Conservation (phyloP, 192 early-diverging fungal species). For the Neocallimastix lanati region DNA sequence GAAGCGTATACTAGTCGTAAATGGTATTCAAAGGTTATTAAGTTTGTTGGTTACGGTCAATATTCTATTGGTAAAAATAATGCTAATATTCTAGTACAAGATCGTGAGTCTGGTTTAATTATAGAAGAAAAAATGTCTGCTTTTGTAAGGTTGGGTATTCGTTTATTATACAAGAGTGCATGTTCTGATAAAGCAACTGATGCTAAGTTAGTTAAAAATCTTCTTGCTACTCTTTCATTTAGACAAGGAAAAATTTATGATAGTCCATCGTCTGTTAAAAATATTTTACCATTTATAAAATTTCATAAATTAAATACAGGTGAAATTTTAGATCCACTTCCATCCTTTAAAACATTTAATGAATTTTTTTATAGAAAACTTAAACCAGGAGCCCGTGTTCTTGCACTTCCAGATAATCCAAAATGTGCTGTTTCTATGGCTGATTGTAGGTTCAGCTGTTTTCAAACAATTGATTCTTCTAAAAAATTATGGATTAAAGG, state of each 20-base stretch:
- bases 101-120: conserved; percentile 44
- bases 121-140: conserved; percentile 60
- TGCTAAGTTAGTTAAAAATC: conserved; percentile 11
- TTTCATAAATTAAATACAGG: conserved; percentile 47
- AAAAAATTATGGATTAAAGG: conserved; percentile 71
- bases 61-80: conserved; percentile 36
- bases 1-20: conserved; percentile 54
- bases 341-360: conserved; percentile 56
- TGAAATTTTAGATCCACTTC: conserved; percentile 48
- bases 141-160: conserved; percentile 59
- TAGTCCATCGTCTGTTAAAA: conserved; percentile 28
- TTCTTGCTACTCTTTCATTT: conserved; percentile 24
- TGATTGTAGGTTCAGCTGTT: conserved; percentile 52
- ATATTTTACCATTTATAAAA: conserved; percentile 52
- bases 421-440: conserved; percentile 48
- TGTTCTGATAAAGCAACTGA: conserved; percentile 14
- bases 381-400: conserved; percentile 34
- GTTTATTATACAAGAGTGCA: conserved; percentile 51
- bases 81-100: conserved; percentile 61
- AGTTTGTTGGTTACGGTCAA: conserved; percentile 40
- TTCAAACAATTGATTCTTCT: conserved; percentile 40
- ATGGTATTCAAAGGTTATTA: conserved; percentile 44
- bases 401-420: conserved; percentile 19
- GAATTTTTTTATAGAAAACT: conserved; percentile 72
- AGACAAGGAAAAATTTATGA: conserved; percentile 60